Evolutionary conservation across 257 asterid genomes (phyloP).

Genomic region (Solanum virginianum): DNA sequence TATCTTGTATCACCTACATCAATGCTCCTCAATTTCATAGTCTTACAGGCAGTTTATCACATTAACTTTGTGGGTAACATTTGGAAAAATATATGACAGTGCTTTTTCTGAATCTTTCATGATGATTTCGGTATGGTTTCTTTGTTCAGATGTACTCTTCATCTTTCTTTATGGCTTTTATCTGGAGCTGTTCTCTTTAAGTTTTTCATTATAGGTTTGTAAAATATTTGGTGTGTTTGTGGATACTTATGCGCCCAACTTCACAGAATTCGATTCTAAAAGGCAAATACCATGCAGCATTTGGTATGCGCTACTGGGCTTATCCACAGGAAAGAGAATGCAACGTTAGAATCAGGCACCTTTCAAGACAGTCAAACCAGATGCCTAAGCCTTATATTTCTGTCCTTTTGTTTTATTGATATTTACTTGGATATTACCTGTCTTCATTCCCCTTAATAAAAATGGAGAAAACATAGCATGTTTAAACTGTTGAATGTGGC

Average conservation of each 20-base stretch:
- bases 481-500: neutral
- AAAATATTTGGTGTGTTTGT: neutral
- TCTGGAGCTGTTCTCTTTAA: neutral
- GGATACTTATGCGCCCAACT: neutral
- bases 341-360: neutral
- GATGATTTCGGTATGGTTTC: neutral
- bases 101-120: neutral
- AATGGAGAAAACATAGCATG: neutral
- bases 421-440: neutral
- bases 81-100: neutral
- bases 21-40: neutral
- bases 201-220: neutral
- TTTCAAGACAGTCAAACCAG: neutral
- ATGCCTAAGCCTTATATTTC: neutral
- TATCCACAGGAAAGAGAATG: neutral
- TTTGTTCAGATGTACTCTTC: neutral
- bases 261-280: neutral
- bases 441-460: neutral
- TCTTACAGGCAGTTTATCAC: neutral
- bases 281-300: neutral
- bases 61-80: neutral
- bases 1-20: neutral
- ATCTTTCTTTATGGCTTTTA: neutral
- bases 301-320: neutral
- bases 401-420: neutral